phyloP scores from a whole-genome alignment of 306 rosid genomes.

The Cucurbita pepo region DNA sequence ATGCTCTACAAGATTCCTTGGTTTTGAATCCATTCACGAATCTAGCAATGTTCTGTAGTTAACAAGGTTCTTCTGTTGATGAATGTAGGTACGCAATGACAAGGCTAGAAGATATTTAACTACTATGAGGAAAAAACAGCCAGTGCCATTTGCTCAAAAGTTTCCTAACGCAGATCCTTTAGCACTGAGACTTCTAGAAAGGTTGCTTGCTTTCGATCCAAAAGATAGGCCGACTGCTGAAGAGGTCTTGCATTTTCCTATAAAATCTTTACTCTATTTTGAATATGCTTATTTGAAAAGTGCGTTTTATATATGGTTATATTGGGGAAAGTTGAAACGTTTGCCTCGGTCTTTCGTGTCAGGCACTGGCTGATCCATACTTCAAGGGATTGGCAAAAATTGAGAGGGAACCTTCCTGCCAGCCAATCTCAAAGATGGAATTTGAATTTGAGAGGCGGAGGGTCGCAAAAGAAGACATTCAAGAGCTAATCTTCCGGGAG shows the following conservation, averaged over 20 bases:
- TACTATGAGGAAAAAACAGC: constrained; percentile 81
- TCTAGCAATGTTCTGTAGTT: not conserved
- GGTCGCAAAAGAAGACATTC: constrained; percentile 77
- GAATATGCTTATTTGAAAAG: not conserved
- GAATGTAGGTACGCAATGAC: constrained; percentile 70
- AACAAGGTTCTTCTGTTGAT: constrained; percentile 9
- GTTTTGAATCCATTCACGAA: not conserved
- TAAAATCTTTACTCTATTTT: not conserved
- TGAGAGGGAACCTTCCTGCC: constrained; percentile 95
- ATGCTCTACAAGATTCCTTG: not conserved
- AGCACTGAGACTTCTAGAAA: constrained; percentile 52
- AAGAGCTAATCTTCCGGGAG: constrained; percentile 77
- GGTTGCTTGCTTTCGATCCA: constrained; percentile 87
- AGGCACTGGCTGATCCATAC: constrained; percentile 92
- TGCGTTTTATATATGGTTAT: not conserved
- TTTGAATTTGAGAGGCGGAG: constrained; percentile 85
- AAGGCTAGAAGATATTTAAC: constrained; percentile 92
- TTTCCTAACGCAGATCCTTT: constrained; percentile 84
- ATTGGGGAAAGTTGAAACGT: not conserved
- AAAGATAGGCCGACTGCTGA: constrained; percentile 91
- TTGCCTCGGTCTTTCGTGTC: constrained; percentile 6
- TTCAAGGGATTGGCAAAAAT: constrained; percentile 71
- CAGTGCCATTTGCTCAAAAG: constrained; percentile 53
- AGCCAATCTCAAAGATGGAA: constrained; percentile 82
- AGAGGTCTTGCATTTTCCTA: constrained; percentile 46